Conservation (phyloP, 495 filamentous ascomycete genomes). For the Hypoxylon intermedium region DNA sequence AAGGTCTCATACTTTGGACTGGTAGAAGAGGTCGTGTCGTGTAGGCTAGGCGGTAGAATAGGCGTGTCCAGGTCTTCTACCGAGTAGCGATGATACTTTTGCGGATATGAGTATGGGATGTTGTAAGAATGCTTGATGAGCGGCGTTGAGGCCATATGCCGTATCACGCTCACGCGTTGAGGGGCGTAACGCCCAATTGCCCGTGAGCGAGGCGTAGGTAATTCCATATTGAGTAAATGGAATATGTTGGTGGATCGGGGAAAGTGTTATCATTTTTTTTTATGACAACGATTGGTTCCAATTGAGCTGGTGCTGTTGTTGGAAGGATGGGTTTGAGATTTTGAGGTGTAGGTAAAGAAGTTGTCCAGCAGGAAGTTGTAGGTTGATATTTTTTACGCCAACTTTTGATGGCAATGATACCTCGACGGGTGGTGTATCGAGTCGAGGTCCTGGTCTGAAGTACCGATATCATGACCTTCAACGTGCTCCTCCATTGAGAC, state of each 20-base stretch:
- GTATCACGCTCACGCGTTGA: conserved; percentile 1
- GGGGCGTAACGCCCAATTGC: background rate
- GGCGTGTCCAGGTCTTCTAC: background rate
- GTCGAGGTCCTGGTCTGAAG: background rate
- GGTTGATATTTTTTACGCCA: background rate
- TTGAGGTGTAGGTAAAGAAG: background rate
- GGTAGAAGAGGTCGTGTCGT: background rate
- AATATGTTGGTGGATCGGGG: conserved; percentile 9
- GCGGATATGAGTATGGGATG: background rate
- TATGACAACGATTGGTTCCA: background rate
- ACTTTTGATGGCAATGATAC: background rate
- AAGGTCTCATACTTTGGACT: background rate
- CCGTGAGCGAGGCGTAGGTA: background rate
- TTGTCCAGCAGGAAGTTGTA: background rate
- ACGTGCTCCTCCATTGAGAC: background rate
- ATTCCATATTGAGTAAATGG: conserved; percentile 21
- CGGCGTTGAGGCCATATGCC: conserved; percentile 30
- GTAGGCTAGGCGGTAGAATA: background rate
- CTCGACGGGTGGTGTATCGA: background rate
- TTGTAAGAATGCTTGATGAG: conserved; percentile 1
- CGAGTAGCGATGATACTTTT: conserved; percentile 8
- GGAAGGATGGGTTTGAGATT: background rate
- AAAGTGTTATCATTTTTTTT: background rate
- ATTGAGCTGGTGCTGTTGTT: conserved; percentile 1
- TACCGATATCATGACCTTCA: background rate